Evolutionary conservation across 371 early-diverging fungal species (phyloP), one percentile per base, ranked within the genome.

Genomic region (Nematocida parisii): DNA sequence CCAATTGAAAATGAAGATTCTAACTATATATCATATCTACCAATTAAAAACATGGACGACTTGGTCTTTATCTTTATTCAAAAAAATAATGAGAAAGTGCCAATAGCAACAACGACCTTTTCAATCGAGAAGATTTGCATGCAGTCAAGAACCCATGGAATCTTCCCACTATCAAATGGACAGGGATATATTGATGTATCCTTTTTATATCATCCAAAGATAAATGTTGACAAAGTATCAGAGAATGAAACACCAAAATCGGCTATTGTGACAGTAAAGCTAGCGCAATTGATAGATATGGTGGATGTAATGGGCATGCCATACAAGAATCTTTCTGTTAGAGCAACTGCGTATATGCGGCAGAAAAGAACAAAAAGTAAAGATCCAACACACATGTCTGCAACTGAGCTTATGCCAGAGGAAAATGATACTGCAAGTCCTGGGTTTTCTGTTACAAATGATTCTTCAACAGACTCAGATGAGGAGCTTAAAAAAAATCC

Each of bases 261-360:
- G 42, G 83, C 83, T 0, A 72, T 83, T 54, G 82, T 88, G 2
- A 83, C 61, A 42, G 60, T 86, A 50, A 83, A 73, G 68, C n/a
- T 86, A 1, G 71, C 83, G 9, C 73, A 75, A 1, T 67, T 86
- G 57, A 84, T 83, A 61, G 84, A 88, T 73, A 67, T 88, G 58
- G 71, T 77, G 33, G 80, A 77, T 70, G 46, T 45, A 4, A 5
- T 70, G 20, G 80, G 71, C 11, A 44, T 55, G 42, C 80, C 80
- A 24, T 77, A 68, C 57, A 77, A 77, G 39, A 68, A 11, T 40
- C 60, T 77, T 5, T 15, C 24, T 5, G 71, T 67, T 9, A n/a
- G 39, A 60, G 68, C 44, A 4, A 77, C 80, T 44, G 80, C 42
- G 15, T 67, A 60, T 42, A 11, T 77, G 39, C 81, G 61, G 46